Evolutionary conservation across 1,284 basidiomycete species (phyloP).

Genomic region (Ceratobasidium theobromae): DNA sequence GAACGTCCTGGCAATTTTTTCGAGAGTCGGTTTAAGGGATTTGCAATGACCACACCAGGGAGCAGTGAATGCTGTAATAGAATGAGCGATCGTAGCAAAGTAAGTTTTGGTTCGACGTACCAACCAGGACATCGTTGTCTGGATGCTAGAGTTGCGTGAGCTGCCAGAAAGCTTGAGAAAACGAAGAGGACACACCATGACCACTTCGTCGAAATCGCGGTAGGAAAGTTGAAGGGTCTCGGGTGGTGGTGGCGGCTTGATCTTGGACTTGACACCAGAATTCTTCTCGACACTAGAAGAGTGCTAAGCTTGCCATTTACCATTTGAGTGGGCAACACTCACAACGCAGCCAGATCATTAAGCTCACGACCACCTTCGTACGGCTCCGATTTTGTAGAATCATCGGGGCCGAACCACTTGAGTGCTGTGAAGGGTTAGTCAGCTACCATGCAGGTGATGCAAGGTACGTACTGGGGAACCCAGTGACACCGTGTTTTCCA

Average conservation of each 20-base stretch:
- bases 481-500: constrained; percentile 72
- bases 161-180: neutral
- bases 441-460: constrained; percentile 5
- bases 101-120: constrained; percentile 13
- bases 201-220: constrained; percentile 75
- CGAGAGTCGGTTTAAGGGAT: constrained; percentile 82
- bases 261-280: constrained; percentile 78
- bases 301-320: neutral
- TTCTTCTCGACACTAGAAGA: constrained; percentile 75
- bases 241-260: constrained; percentile 81
- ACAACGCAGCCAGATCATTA: constrained; percentile 76
- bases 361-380: constrained; percentile 84
- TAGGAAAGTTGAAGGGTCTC: constrained; percentile 68
- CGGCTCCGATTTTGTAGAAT: constrained; percentile 61
- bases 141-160: constrained; percentile 53
- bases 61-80: constrained; percentile 69
- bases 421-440: constrained; percentile 56
- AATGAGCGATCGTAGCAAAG: neutral
- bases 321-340: constrained; percentile 28
- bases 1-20: constrained; percentile 81
- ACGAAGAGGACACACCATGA: constrained; percentile 45
- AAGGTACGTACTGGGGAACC: constrained; percentile 76
- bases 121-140: constrained; percentile 81
- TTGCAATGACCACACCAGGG: constrained; percentile 75
- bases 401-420: constrained; percentile 81